These are phyloP conservation scores for Coemansia sp. DNA, from an alignment of 192 early-diverging fungal species.

Conservation along the genomic window DNA sequence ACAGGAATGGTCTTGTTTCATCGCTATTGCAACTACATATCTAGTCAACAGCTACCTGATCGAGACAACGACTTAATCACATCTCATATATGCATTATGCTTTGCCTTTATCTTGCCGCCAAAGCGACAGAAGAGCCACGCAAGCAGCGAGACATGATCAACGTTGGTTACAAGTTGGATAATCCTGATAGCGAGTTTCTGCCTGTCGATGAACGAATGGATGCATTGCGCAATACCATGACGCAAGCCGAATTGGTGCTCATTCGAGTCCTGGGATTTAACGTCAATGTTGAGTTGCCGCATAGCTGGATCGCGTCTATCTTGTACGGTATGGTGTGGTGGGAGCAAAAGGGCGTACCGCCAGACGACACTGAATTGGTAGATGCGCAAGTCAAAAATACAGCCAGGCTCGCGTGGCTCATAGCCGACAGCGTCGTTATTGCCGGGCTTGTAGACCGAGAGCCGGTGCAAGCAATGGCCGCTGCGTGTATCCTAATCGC, in stretches of 20 bases:
- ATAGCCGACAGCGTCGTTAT: slow-evolving; percentile 25
- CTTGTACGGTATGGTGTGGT: slow-evolving; percentile 46
- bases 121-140: slow-evolving; percentile 47
- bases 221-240: slow-evolving; percentile 29
- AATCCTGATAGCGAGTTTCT: slow-evolving; percentile 15
- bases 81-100: slow-evolving; percentile 29
- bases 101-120: slow-evolving; percentile 42
- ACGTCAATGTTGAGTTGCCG: slow-evolving; percentile 39
- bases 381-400: slow-evolving; percentile 20
- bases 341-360: slow-evolving; percentile 27
- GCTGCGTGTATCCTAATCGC: slow-evolving; percentile 32
- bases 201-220: slow-evolving; percentile 6
- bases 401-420: slow-evolving; percentile 16
- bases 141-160: slow-evolving; percentile 40
- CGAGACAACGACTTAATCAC: slow-evolving; percentile 4
- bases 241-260: slow-evolving; percentile 28
- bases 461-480: slow-evolving; percentile 19
- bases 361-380: slow-evolving; percentile 29
- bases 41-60: background rate
- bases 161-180: slow-evolving; percentile 26
- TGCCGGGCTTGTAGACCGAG: slow-evolving; percentile 28
- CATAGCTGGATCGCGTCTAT: slow-evolving; percentile 30
- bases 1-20: slow-evolving; percentile 35
- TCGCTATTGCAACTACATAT: slow-evolving; percentile 21
- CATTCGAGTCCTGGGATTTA: slow-evolving; percentile 28